Evolutionary conservation across 495 filamentous ascomycete genomes (phyloP), one percentile per base, ranked within the genome.

Genomic region (Neurospora sp.): DNA sequence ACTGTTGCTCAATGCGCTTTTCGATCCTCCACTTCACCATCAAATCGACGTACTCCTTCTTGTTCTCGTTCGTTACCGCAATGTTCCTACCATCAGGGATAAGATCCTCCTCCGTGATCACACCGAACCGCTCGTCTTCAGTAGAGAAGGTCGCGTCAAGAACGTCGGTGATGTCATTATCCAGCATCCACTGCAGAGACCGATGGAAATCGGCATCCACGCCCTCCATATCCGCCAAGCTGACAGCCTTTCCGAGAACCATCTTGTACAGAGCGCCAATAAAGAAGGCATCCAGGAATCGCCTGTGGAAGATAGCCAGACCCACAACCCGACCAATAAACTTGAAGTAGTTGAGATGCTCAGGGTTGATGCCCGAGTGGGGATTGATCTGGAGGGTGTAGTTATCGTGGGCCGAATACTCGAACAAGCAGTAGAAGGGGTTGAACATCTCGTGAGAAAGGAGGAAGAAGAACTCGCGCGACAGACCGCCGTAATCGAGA

Each of bases 361-460:
- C 96, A 8, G 96, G 96, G 83, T 99, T 99, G 83, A 99, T 98
- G 75, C 96, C 96, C 73, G 96, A 99, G 81, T 99, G 96, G 73
- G 96, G 96, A 84, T 99, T 99, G 86, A 99, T 99, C 84, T 99
- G 96, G 73, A 99, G 91, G 72, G 96, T 99, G 85, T 99, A 99
- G 85, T 99, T 99, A 89, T 99, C 96, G 85, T 99, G 96, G 39
- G 96, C 96, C 75, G 96, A 98, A 82, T 99, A 99, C 85, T 99
- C 96, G 86, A 99, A 99, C 66, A 99, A 88, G 84, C 96, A 99
- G 85, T 99, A 99, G 85, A 99, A 99, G 71, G 96, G 96, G 83
- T 99, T 99, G 84, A 99, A 99, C 96, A 99, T 99, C 86, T 99
- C 96, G 83, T 99, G 96, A n/a, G 96, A 98, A 48, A 99, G 89